These are phyloP conservation scores for Oryza nivara DNA, from an alignment of 176 grass and related monocot genomes.

Conservation along the genomic window DNA sequence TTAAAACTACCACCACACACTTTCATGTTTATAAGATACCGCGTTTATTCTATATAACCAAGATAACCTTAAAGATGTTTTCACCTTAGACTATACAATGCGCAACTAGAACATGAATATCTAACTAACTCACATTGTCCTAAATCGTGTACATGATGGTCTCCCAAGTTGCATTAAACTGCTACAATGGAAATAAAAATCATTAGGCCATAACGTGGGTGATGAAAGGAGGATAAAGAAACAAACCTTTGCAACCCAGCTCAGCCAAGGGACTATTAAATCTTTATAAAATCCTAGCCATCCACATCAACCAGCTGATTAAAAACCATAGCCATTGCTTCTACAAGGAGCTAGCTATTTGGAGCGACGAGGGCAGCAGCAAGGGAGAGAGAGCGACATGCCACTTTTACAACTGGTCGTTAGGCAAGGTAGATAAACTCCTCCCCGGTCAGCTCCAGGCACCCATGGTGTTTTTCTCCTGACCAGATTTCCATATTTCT, in stretches of 20 bases:
- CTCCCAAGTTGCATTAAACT: not conserved
- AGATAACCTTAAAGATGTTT: not conserved
- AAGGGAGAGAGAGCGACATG: slow-evolving; percentile 33
- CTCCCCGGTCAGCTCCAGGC: not conserved
- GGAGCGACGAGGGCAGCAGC: not conserved
- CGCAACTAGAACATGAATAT: not conserved
- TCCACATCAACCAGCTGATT: slow-evolving; percentile 4
- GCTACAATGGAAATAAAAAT: not conserved
- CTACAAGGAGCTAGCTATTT: not conserved
- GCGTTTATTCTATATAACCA: not conserved
- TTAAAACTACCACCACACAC: not conserved
- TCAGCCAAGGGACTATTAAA: slow-evolving; percentile 1
- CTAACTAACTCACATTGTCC: not conserved
- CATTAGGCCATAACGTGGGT: slow-evolving; percentile 1
- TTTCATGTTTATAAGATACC: not conserved
- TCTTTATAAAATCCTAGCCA: not conserved
- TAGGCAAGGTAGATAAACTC: not conserved
- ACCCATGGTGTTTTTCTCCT: not conserved
- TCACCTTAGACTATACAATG: not conserved
- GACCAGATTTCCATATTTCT: slow-evolving; percentile 13
- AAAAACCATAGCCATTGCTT: not conserved
- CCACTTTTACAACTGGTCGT: slow-evolving; percentile 38
- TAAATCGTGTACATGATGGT: not conserved
- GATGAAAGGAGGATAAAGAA: not conserved
- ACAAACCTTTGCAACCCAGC: slow-evolving; percentile 32